Evolutionary conservation across 116 monocot genomes (phyloP), one percentile per base, ranked within the genome.

Genomic region (Phalaenopsis hybrid): DNA sequence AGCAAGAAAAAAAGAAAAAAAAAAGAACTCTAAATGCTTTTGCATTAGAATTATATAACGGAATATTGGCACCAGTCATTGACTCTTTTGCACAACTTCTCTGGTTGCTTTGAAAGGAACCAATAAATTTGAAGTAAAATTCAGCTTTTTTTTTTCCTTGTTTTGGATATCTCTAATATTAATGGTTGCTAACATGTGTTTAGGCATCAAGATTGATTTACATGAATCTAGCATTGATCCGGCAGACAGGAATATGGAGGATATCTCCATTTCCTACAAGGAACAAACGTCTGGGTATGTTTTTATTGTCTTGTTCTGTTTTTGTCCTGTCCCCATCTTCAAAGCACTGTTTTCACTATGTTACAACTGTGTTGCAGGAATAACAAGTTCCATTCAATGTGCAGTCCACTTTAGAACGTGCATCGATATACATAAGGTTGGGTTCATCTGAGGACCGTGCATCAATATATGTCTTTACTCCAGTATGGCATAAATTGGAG

Each of bases 381-480:
- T 55, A 17, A 2, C 55, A 55, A 21, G 12, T 34, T 46, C 78
- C 16, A 41, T 83, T 8, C 78, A 52, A n/a, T 83, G 83, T 78
- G 78, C 68, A 1, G 69, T 76, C 51, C 78, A 34, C 41, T 83
- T 83, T 57, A 61, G 69, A 15, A 78, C 83, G 1, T 78, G 83
- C 78, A 83, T 83, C 50, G 83, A 83, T 50, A 83, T 83, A 13
- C 83, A 83, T 21, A 83, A 83, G 83, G 83, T 83, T 72, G 37
- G 12, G 1, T 37, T 72, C n/a, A 44, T 13, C 58, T 34, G n/a
- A 4, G 21, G n/a, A 74, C 20, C 8, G 23, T 0, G 25, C 65
- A 3, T 65, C 25, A 8, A 8, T 21, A 55, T 55, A 15, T 55
- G 15, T 13, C 0, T 17, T 55, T 55, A 16, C 0, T 55, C 55